phyloP scores from a whole-genome alignment of 2,329 filamentous ascomycete species.

The Aschersonia sp. region DNA sequence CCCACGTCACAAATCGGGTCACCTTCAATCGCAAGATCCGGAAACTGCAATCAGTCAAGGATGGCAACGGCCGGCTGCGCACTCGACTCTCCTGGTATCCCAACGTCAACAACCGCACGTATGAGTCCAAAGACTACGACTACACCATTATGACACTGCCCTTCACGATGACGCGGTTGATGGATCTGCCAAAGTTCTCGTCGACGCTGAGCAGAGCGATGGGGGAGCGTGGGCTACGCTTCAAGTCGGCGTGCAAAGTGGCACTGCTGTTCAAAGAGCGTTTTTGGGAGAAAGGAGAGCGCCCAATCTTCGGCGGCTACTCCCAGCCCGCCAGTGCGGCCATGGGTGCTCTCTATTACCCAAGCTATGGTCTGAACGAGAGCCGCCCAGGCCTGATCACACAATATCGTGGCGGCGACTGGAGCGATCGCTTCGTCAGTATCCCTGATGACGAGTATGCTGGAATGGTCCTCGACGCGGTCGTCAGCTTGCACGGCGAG shows the following conservation, averaged over 20 bases:
- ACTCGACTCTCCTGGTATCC: constrained; percentile 3
- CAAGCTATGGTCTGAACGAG: constrained; percentile 34
- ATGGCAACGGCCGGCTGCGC: neutral
- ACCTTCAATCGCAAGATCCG: constrained; percentile 9
- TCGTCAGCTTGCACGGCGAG: constrained; percentile 8
- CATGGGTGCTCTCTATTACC: constrained; percentile 28
- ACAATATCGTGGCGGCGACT: constrained; percentile 4
- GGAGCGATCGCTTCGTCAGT: constrained; percentile 5
- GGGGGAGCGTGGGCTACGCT: constrained; percentile 9
- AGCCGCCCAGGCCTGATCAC: constrained; percentile 32
- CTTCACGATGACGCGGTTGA: constrained; percentile 20
- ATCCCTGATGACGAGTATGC: constrained; percentile 3
- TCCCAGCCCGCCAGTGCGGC: constrained; percentile 3
- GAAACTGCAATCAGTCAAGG: constrained; percentile 7
- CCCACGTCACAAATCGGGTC: constrained; percentile 13
- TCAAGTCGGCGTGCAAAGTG: constrained; percentile 20
- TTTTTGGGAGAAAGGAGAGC: constrained; percentile 14
- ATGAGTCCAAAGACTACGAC: constrained; percentile 17
- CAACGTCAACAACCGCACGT: constrained; percentile 10
- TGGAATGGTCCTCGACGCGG: constrained; percentile 1
- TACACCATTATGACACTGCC: constrained; percentile 22
- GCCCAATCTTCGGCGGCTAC: constrained; percentile 26
- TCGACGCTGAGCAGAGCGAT: constrained; percentile 12
- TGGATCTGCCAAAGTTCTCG: constrained; percentile 20
- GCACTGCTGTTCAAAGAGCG: constrained; percentile 42